Base-by-base conservation (phyloP, 306 rosid genomes). In the Vicia villosa region DNA sequence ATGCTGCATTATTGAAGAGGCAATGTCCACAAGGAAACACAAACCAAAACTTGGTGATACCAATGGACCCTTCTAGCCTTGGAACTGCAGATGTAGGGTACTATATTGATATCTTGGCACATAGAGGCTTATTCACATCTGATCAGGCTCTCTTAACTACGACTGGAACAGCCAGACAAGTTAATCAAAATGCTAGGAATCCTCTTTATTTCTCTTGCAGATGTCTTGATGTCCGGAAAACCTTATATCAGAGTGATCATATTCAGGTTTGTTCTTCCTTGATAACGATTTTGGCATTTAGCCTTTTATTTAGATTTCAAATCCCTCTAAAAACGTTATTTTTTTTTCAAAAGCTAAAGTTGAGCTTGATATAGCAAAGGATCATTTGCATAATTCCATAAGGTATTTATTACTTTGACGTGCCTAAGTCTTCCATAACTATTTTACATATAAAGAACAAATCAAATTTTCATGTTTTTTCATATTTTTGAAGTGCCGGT, bases 181-280 rank as follows among this genome's bases (percentile, higher is more conserved):
- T 83, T 69, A 59, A 63, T 9, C 82, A 77, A 38, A 69, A 86
- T 72, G 91, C 90, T 8, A 74, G 66, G 75, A 28, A 66, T 20
- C 71, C 86, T 20, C 32, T 54, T 2, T 54, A 8, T 17, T 21
- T 52, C 41, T 54, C 56, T 68, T 71, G 26, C 79, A 90, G 98
- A 77, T 90, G 96, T 76, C 91, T 92, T 63, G 72, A 83, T 73
- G 79, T 84, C 61, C 81, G 93, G 75, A 90, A 79, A 83, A 62
- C 63, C 63, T 66, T 92, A 62, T 93, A 90, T 82, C 84, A 91
- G 10, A 32, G 63, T 28, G 87, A 83, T 58, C 87, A 92, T 64
- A 81, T 92, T 72, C 96, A 90, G 93, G 98, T 92, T 75, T 69
- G 70, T 70, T 66, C 26, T 63, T 71, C 56, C 62, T 58, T 66